Evolutionary conservation across 2,329 filamentous ascomycete species (phyloP).

Genomic region (Colletotrichum lini): DNA sequence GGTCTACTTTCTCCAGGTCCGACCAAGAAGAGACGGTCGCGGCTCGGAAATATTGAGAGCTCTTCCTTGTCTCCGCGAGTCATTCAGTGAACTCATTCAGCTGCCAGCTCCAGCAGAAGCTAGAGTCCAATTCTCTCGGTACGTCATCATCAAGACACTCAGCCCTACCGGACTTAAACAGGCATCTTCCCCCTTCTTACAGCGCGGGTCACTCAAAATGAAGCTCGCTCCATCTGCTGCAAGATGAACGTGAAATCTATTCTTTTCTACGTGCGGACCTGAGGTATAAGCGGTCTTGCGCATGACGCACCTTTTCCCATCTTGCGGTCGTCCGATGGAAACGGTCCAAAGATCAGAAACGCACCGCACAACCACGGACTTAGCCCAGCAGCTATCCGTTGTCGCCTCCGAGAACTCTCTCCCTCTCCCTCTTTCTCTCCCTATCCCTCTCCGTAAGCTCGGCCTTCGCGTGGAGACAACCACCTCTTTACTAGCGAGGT

Average conservation of each 20-base stretch:
- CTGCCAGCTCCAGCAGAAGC: not conserved
- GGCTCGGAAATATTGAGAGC: not conserved
- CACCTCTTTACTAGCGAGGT: not conserved
- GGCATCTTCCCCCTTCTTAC: not conserved
- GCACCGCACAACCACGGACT: not conserved
- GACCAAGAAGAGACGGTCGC: not conserved
- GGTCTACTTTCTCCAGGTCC: constrained; percentile 19
- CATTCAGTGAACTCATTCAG: not conserved
- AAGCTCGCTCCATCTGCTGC: not conserved
- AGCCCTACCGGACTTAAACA: constrained; percentile 6
- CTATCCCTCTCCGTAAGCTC: constrained; percentile 7
- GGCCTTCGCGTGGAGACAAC: constrained; percentile 24
- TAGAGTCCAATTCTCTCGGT: not conserved
- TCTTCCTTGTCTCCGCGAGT: not conserved
- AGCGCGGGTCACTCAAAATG: not conserved
- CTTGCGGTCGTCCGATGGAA: not conserved
- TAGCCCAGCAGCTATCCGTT: not conserved
- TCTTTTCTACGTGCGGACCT: not conserved
- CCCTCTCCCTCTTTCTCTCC: too few species aligned
- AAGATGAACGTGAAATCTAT: not conserved
- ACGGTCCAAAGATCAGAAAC: not conserved
- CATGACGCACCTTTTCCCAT: not conserved
- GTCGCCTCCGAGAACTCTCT: not conserved
- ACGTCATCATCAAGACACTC: not conserved
- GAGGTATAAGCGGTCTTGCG: not conserved